A percentile compares a stretch with the other conserved stretches of the same genome.
These are phyloP conservation scores for Platanthera guangdongensis DNA, from an alignment of 106 monocot genomes.

Conservation along the genomic window DNA sequence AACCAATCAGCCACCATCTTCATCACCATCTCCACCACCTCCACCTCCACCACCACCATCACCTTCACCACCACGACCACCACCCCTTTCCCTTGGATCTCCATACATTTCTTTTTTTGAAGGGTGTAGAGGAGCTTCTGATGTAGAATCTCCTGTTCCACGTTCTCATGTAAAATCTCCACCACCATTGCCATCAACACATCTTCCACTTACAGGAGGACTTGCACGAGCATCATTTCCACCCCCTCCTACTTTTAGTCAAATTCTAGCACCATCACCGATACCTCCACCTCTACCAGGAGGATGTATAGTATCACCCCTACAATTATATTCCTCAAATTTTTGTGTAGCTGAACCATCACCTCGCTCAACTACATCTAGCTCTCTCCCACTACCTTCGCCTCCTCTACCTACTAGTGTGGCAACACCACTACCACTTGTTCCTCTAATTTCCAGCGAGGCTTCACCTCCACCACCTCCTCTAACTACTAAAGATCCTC, in stretches of 20 bases:
- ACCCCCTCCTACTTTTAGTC: not conserved
- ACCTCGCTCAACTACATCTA: not conserved
- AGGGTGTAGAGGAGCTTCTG: not conserved
- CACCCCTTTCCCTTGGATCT: not conserved
- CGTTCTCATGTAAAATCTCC: not conserved
- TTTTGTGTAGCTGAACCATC: not conserved
- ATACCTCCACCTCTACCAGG: not conserved
- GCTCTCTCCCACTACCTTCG: not conserved
- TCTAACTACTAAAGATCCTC: not conserved
- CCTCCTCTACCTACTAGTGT: not conserved
- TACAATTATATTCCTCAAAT: not conserved
- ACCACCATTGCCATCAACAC: not conserved
- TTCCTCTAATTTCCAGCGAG: not conserved
- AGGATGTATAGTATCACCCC: not conserved
- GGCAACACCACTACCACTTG: not conserved
- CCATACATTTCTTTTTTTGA: not conserved
- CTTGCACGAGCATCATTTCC: not conserved
- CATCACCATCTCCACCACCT: conserved; percentile 1
- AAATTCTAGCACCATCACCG: not conserved
- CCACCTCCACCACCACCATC: not conserved
- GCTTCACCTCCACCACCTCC: conserved; percentile 2
- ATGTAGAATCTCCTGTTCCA: not conserved
- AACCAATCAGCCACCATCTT: not conserved
- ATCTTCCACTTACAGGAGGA: not conserved
- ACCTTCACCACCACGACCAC: no score